A percentile compares a stretch with the other conserved stretches of the same genome.
phyloP scores from a whole-genome alignment of 1,284 basidiomycete genomes.

The Sphagnurus paluster region DNA sequence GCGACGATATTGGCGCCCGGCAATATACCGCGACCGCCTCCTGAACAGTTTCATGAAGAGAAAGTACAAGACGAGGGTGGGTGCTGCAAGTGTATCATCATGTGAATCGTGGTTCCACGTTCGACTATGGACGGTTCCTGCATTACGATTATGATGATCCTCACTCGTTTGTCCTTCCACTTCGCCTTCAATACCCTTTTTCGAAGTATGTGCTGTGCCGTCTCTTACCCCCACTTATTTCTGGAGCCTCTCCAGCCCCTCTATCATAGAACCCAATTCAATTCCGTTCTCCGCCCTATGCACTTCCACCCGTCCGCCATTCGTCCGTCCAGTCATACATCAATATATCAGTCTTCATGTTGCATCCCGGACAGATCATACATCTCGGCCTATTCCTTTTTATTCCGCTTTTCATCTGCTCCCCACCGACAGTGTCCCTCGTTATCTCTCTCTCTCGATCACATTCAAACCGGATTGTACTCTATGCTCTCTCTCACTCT shows the following conservation, averaged over 20 bases:
- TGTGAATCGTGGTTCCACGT: slow-evolving; percentile 41
- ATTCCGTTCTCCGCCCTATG: slow-evolving; percentile 3
- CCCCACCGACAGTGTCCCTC: background rate
- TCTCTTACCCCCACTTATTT: slow-evolving; percentile 11
- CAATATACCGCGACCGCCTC: slow-evolving; percentile 16
- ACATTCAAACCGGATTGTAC: slow-evolving; percentile 17
- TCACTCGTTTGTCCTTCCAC: slow-evolving; percentile 15
- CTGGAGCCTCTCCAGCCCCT: slow-evolving; percentile 13
- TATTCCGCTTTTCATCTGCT: background rate
- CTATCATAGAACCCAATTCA: slow-evolving; percentile 6
- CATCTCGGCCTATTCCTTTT: background rate
- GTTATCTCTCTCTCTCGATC: background rate
- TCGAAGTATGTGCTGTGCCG: slow-evolving; percentile 6
- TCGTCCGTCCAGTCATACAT: no score
- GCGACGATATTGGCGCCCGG: slow-evolving; percentile 10
- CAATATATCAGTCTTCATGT: no score
- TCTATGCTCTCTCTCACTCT: slow-evolving; percentile 8
- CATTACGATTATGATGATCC: slow-evolving; percentile 1
- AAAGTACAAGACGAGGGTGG: slow-evolving; percentile 47
- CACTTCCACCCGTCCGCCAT: background rate
- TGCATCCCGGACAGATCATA: no score
- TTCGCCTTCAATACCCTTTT: slow-evolving; percentile 7
- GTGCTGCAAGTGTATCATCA: slow-evolving; percentile 64
- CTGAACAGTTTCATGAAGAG: slow-evolving; percentile 24
- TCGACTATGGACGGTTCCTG: background rate